phyloP scores from a whole-genome alignment of 371 early-diverging fungal genomes.

The Saksenaea oblongispora region DNA sequence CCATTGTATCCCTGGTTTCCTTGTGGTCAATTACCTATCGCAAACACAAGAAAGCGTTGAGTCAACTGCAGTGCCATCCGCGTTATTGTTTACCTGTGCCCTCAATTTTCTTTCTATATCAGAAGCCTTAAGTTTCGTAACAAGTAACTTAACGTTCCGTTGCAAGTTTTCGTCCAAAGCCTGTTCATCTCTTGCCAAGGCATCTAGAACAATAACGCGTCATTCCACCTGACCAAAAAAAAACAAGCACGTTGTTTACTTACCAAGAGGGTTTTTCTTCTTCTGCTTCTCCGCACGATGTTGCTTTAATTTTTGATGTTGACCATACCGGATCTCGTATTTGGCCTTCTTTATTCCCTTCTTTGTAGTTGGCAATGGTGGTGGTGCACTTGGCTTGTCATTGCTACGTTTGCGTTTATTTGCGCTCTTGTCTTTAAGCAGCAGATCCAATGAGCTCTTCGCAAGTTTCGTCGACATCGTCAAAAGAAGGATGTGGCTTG shows the following conservation, averaged over 20 bases:
- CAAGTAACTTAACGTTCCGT: constrained; percentile 36
- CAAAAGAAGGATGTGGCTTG: not conserved
- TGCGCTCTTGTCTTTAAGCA: constrained; percentile 12
- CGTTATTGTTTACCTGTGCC: constrained; percentile 23
- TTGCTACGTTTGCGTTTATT: not conserved
- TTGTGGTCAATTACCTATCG: not conserved
- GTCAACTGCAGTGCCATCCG: not conserved
- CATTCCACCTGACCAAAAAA: not conserved
- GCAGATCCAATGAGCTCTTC: not conserved
- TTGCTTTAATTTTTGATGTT: constrained; percentile 40
- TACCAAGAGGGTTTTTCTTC: constrained; percentile 57
- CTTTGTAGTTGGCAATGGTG: constrained; percentile 52
- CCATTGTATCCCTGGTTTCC: not conserved
- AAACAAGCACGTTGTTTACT: not conserved
- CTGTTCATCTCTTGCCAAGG: constrained; percentile 27
- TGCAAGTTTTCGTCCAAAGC: constrained; percentile 33
- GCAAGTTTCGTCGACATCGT: not conserved
- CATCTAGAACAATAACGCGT: constrained; percentile 20
- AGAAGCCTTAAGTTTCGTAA: constrained; percentile 32
- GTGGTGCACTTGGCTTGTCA: not conserved
- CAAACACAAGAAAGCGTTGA: not conserved
- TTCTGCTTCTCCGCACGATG: constrained; percentile 36
- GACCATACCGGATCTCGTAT: constrained; percentile 59
- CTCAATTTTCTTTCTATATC: constrained; percentile 35
- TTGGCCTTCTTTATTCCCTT: constrained; percentile 62